Conservation (phyloP, 2,329 filamentous ascomycete species). For the Diaporthe eres region DNA sequence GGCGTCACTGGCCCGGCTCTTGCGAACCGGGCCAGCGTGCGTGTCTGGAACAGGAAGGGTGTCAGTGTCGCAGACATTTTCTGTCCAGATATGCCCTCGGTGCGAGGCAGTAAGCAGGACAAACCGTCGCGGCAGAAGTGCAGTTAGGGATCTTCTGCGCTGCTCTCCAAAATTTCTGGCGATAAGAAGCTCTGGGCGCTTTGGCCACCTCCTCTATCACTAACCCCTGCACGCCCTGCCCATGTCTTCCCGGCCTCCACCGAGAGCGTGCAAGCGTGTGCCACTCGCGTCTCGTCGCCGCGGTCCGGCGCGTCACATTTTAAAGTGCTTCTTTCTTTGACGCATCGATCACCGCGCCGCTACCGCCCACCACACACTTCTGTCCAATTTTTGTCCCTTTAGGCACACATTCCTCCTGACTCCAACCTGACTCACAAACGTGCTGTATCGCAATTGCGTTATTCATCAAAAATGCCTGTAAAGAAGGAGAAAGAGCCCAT, state of each 20-base stretch:
- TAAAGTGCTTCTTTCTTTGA: conserved; percentile 37
- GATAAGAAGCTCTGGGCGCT: conserved; percentile 31
- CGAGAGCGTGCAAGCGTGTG: conserved; percentile 39
- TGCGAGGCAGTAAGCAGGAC: not conserved
- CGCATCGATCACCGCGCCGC: not conserved
- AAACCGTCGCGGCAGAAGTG: not conserved
- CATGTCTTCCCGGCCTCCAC: not conserved
- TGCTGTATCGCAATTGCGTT: conserved; percentile 27
- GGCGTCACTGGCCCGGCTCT: conserved; percentile 31
- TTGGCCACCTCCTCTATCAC: conserved; percentile 28
- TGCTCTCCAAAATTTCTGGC: conserved; percentile 30
- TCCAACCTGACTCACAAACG: conserved; percentile 15
- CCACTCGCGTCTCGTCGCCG: conserved; percentile 37
- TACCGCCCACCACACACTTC: conserved; percentile 5
- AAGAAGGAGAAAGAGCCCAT: conserved; percentile 65
- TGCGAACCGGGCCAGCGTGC: conserved; percentile 59
- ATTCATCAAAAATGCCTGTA: conserved; percentile 60
- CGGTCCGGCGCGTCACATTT: conserved; percentile 38
- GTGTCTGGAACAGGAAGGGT: conserved; percentile 81
- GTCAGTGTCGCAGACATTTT: conserved; percentile 66
- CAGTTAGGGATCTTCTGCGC: not conserved
- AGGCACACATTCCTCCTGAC: not conserved
- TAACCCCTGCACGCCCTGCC: not conserved
- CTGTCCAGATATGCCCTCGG: not conserved
- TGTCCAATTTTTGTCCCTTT: not conserved